Base-by-base conservation (phyloP, 164 flowering plant species). In the Magnolia sinica region DNA sequence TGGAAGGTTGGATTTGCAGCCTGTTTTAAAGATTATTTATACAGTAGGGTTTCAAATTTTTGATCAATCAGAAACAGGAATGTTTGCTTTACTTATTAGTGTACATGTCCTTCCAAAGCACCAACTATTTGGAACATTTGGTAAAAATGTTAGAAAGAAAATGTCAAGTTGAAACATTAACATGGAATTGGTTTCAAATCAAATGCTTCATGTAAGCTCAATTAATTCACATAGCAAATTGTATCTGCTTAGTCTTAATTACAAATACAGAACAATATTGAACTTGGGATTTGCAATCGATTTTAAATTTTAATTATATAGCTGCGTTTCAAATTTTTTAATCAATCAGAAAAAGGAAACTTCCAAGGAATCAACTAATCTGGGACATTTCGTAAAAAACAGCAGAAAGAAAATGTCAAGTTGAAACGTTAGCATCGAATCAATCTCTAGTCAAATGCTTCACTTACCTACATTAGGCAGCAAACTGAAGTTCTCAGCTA, bases 401-500 rank as follows among this genome's bases (percentile, higher is more conserved):
- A 55, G 61, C 61, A 55, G 18, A 55, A 55, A 55, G 61, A 55
- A 55, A 16, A 14, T 55, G 61, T 55, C 61, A 55, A 55, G 18
- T 55, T 55, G 61, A 55, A 16, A 55, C 0, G 16, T 55, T 16
- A 55, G 18, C 59, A 52, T 52, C 59, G 45, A 55, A 55, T 16
- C 10, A 11, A 55, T 55, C 18, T 55, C 61, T 8, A 55, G 18
- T 55, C 13, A 55, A 55, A 3, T 37, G 13, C 61, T 55, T 55
- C 13, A 16, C 61, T 55, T 55, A 11, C 19, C 61, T 55, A 37
- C 61, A 64, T 8, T 64, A 20, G 9, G 37, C 64, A 24, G 65
- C 51, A 64, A 70, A 67, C 24, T 76, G 49, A 16, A 51, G 51
- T 72, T 24, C 49, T 59, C 68, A 22, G 37, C 64, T 66, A 50